Evolutionary conservation across 2,329 filamentous ascomycete genomes (phyloP).

Genomic region (Ophiocordyceps camponoti-leonardi): DNA sequence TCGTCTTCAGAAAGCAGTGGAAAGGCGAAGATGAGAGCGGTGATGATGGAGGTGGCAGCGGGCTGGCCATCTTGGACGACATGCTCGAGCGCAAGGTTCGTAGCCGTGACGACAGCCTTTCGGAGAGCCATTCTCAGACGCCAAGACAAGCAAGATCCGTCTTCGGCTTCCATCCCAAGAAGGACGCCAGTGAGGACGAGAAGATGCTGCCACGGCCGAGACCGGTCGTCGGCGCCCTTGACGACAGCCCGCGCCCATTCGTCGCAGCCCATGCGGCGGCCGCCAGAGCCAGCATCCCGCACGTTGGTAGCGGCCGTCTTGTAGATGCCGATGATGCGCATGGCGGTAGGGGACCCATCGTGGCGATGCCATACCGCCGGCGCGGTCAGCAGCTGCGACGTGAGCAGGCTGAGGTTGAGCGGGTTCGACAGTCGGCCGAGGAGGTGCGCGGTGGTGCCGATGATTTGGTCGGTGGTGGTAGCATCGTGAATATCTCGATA

Average conservation of each 20-base stretch:
- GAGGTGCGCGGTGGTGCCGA: conserved; percentile 50
- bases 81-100: conserved; percentile 54
- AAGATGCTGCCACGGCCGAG: conserved; percentile 64
- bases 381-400: conserved; percentile 53
- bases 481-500: conserved; percentile 37
- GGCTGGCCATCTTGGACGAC: conserved; percentile 20
- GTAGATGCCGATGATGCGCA: conserved; percentile 53
- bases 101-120: conserved; percentile 53
- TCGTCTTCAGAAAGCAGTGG: conserved; percentile 48
- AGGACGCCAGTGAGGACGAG: conserved; percentile 66
- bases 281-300: conserved; percentile 28
- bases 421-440: conserved; percentile 56
- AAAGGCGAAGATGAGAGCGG: conserved; percentile 65
- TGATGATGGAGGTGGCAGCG: conserved; percentile 36
- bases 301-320: conserved; percentile 46
- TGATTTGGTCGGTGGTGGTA: conserved; percentile 34
- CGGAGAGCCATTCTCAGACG: conserved; percentile 52
- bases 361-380: conserved; percentile 52
- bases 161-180: conserved; percentile 53
- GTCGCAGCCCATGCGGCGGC: conserved; percentile 28
- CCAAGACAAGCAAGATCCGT: conserved; percentile 40
- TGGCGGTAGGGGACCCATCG: conserved; percentile 41
- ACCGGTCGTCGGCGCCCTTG: conserved; percentile 39
- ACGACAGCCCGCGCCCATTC: conserved; percentile 39
- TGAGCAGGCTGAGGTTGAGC: conserved; percentile 55